Percentiles rank a stretch among this genome's conserved stretches.
Evolutionary conservation across 331 rosid genomes (phyloP).

Genomic region (Quercus phellos): DNA sequence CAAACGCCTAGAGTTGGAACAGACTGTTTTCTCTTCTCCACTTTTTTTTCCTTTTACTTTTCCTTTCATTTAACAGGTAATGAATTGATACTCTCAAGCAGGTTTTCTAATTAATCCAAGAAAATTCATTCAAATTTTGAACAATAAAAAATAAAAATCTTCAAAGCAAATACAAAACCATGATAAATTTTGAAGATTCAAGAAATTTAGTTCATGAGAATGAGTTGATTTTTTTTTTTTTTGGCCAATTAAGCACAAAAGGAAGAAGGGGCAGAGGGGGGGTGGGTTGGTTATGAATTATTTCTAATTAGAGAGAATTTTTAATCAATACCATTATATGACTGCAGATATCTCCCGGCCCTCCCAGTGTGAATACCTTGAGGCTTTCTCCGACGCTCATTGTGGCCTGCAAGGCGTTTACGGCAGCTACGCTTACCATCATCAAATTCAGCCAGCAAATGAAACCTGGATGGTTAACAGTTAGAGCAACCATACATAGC

Average conservation of each 20-base stretch:
- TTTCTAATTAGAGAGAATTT: background rate
- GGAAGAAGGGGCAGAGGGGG: background rate
- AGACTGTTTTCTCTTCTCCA: too few species aligned
- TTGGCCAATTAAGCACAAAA: background rate
- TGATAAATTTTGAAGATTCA: background rate
- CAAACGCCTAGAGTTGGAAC: background rate
- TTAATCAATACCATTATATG: slow-evolving; percentile 56
- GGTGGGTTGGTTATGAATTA: slow-evolving; percentile 7
- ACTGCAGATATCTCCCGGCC: slow-evolving; percentile 53
- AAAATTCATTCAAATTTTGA: too few species aligned
- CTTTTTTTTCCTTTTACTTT: too few species aligned
- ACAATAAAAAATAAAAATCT: too few species aligned
- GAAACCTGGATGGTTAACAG: slow-evolving; percentile 57
- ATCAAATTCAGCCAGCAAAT: slow-evolving; percentile 86
- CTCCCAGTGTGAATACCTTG: slow-evolving; percentile 56
- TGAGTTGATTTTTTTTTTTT: background rate
- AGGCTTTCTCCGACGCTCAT: slow-evolving; percentile 88
- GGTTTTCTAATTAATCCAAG: too few species aligned
- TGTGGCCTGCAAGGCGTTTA: slow-evolving; percentile 94
- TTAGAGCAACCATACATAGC: slow-evolving; percentile 20
- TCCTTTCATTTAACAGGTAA: too few species aligned
- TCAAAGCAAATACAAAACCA: too few species aligned
- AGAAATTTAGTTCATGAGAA: background rate
- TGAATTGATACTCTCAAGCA: too few species aligned
- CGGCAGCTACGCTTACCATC: slow-evolving; percentile 97